Percentiles rank a stretch among this genome's conserved stretches.
These are phyloP conservation scores for Earliella scabrosa DNA, from an alignment of 1,284 basidiomycete species.

Conservation along the genomic window DNA sequence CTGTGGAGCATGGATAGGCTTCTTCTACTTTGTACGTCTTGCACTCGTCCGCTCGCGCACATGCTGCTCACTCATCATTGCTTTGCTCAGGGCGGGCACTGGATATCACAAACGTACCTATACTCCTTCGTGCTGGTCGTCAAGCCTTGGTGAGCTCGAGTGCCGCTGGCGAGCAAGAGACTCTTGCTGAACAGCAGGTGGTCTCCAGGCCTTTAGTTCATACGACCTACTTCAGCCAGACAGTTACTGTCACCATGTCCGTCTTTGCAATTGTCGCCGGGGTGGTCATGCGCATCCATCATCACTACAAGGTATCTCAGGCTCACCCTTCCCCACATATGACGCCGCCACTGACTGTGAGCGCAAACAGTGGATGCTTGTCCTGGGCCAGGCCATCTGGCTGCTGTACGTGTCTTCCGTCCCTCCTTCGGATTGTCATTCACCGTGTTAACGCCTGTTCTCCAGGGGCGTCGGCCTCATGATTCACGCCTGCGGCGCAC, in stretches of 20 bases:
- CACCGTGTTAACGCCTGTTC: background rate
- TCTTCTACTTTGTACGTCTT: conserved; percentile 66
- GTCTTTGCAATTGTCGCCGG: conserved; percentile 70
- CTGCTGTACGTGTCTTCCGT: conserved; percentile 43
- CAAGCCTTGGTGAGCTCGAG: conserved; percentile 56
- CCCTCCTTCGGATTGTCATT: background rate
- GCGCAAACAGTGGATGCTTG: conserved; percentile 67
- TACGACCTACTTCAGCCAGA: conserved; percentile 57
- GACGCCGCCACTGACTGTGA: no score
- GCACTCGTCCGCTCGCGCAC: no score
- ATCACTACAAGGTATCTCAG: no score
- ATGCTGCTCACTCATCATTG: no score
- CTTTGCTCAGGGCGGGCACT: conserved; percentile 59
- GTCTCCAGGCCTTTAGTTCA: conserved; percentile 33
- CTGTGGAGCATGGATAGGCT: conserved; percentile 65
- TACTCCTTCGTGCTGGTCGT: conserved; percentile 66
- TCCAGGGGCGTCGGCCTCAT: conserved; percentile 69
- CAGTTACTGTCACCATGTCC: conserved; percentile 64
- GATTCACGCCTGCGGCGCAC: conserved; percentile 71
- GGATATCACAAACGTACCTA: conserved; percentile 62
- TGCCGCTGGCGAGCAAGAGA: background rate
- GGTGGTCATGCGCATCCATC: conserved; percentile 53
- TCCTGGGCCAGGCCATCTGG: conserved; percentile 70
- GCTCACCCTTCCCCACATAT: no score
- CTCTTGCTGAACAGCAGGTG: background rate